Evolutionary conservation across 2,329 filamentous ascomycete genomes (phyloP).

Genomic region (Lasiodiplodia gonubiensis): DNA sequence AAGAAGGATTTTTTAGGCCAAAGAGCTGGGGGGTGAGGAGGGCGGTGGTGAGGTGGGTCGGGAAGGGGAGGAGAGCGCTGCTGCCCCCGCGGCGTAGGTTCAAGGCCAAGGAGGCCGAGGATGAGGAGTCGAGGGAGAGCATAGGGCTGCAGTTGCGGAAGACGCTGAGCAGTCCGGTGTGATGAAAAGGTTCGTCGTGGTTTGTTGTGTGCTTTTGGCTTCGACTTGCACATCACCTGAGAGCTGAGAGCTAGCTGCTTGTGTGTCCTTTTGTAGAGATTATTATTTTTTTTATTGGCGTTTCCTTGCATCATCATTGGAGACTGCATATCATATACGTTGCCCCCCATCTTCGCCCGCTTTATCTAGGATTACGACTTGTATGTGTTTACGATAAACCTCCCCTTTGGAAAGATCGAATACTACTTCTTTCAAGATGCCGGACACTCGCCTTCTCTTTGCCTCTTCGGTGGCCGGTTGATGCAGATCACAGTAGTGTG

Average conservation of each 20-base stretch:
- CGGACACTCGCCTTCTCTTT: too few species aligned
- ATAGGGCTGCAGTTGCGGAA: not conserved
- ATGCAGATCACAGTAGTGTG: too few species aligned
- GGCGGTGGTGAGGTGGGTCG: slow-evolving; percentile 8
- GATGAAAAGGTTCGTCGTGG: slow-evolving; percentile 6
- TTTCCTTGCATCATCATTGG: not conserved
- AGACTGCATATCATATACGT: not conserved
- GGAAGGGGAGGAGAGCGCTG: not conserved
- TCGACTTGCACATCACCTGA: too few species aligned
- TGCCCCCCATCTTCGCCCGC: not conserved
- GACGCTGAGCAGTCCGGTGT: slow-evolving; percentile 16
- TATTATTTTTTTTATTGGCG: too few species aligned
- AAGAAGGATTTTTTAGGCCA: slow-evolving; percentile 25
- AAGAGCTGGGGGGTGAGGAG: slow-evolving; percentile 10
- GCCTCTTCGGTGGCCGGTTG: too few species aligned
- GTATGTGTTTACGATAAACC: not conserved
- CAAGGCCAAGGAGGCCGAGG: not conserved
- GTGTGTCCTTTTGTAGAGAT: slow-evolving; percentile 31
- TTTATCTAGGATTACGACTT: not conserved
- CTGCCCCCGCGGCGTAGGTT: not conserved
- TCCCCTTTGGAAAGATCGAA: not conserved
- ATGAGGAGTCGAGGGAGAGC: not conserved
- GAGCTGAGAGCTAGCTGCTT: too few species aligned
- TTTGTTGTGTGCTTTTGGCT: slow-evolving; percentile 32
- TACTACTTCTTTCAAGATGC: not conserved